Evolutionary conservation across 208 protist species (phyloP).

Genomic region (Crithidia fasciculata): DNA sequence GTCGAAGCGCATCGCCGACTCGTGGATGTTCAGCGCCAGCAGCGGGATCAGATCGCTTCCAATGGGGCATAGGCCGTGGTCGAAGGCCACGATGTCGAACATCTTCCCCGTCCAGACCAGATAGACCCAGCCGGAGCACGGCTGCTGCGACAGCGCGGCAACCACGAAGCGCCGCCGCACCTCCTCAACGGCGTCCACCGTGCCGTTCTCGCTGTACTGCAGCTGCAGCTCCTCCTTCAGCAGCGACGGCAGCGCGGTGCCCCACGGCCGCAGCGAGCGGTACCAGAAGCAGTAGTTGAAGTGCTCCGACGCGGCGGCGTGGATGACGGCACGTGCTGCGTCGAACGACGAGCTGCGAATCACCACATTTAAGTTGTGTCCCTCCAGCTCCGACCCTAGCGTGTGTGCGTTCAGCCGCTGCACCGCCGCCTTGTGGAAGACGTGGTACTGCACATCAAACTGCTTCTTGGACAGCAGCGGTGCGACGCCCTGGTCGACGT

Average conservation of each 20-base stretch:
- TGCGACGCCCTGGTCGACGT: slow-evolving; percentile 54
- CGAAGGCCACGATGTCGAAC: slow-evolving; percentile 83
- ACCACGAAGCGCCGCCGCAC: slow-evolving; percentile 56
- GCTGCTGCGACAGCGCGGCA: slow-evolving; percentile 66
- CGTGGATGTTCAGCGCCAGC: slow-evolving; percentile 77
- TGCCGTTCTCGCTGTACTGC: slow-evolving; percentile 75
- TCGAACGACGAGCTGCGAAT: slow-evolving; percentile 84
- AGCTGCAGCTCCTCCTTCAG: slow-evolving; percentile 77
- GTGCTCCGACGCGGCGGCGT: slow-evolving; percentile 81
- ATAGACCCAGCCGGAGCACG: slow-evolving; percentile 80
- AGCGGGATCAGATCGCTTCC: slow-evolving; percentile 77
- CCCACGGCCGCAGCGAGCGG: slow-evolving; percentile 84
- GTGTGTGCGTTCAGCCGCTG: slow-evolving; percentile 77
- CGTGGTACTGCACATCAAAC: slow-evolving; percentile 80
- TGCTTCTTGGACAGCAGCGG: slow-evolving; percentile 69
- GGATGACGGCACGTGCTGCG: slow-evolving; percentile 67
- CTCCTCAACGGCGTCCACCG: slow-evolving; percentile 65
- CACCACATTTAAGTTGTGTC: slow-evolving; percentile 82
- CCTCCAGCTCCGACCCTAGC: slow-evolving; percentile 78
- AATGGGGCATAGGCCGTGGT: slow-evolving; percentile 81
- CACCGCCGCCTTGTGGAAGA: slow-evolving; percentile 85
- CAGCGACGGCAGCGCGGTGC: slow-evolving; percentile 59
- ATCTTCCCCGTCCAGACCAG: slow-evolving; percentile 82
- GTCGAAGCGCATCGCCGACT: slow-evolving; percentile 66
- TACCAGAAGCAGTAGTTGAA: slow-evolving; percentile 94